A percentile compares a stretch with the other conserved stretches of the same genome.
phyloP scores from a whole-genome alignment of 148 eudicot genomes.

The Rhododendron simsii region DNA sequence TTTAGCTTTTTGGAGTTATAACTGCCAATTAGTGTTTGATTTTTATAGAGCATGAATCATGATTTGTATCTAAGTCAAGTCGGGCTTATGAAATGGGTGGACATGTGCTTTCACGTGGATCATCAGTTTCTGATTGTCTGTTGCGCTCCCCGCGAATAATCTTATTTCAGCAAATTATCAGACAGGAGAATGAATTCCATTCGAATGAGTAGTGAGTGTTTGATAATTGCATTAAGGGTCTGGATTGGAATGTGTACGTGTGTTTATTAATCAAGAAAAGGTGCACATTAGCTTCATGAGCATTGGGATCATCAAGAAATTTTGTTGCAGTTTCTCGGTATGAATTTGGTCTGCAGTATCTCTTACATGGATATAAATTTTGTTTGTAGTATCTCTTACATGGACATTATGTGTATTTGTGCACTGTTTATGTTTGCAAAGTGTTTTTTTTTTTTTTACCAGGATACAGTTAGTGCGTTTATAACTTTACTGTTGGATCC shows the following conservation, averaged over 20 bases:
- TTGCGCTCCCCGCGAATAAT: neutral
- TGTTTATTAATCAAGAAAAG: neutral
- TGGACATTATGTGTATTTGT: neutral
- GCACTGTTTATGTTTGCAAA: neutral
- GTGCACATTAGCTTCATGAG: neutral
- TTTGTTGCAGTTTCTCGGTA: neutral
- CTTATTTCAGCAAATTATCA: neutral
- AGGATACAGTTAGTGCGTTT: conserved; percentile 22
- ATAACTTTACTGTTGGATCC: conserved; percentile 49
- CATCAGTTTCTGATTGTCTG: neutral
- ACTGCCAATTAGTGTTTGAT: neutral
- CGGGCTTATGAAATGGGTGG: neutral
- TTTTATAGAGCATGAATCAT: neutral
- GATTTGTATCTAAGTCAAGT: neutral
- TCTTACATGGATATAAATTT: neutral
- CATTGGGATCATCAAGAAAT: neutral
- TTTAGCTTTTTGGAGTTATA: neutral
- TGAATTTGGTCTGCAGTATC: neutral
- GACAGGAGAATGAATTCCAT: neutral
- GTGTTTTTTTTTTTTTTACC: neutral
- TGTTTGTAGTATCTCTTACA: neutral
- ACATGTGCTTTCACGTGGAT: neutral
- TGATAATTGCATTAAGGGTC: neutral
- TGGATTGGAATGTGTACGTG: neutral
- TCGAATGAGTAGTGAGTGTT: neutral